Percentiles rank a stretch among this genome's conserved stretches.
Conservation (phyloP, 768 basidiomycete genomes). For the Hypholoma fasciculare region DNA sequence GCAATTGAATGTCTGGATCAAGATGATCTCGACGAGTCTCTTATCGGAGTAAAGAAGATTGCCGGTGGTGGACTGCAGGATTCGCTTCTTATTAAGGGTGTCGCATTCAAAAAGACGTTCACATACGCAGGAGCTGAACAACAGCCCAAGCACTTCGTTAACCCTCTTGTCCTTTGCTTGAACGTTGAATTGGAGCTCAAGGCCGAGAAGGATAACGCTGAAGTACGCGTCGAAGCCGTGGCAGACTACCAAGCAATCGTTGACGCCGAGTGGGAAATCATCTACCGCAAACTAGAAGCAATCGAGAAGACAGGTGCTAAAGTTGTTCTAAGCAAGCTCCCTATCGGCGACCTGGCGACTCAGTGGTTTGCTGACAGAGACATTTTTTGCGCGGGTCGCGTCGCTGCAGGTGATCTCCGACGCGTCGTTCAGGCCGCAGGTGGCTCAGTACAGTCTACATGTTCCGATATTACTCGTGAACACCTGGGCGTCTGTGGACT, state of each 20-base stretch:
- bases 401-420: slow-evolving; percentile 85
- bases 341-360: slow-evolving; percentile 97
- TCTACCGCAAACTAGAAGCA: slow-evolving; percentile 94
- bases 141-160: slow-evolving; percentile 89
- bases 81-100: slow-evolving; percentile 84
- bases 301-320: slow-evolving; percentile 97
- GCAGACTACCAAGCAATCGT: slow-evolving; percentile 99
- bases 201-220: slow-evolving; percentile 99
- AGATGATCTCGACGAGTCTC: slow-evolving; percentile 89
- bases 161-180: slow-evolving; percentile 89
- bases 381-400: slow-evolving; percentile 98
- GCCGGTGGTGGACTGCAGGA: slow-evolving; percentile 98
- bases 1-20: slow-evolving; percentile 93
- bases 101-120: slow-evolving; percentile 99
- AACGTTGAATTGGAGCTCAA: slow-evolving; percentile 99
- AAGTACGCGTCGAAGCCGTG: slow-evolving; percentile 95
- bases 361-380: slow-evolving; percentile 99
- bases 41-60: slow-evolving; percentile 98
- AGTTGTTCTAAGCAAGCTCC: slow-evolving; percentile 96
- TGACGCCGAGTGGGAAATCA: slow-evolving; percentile 99
- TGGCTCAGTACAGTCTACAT: slow-evolving; percentile 92
- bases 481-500: slow-evolving; percentile 92
- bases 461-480: slow-evolving; percentile 86
- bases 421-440: slow-evolving; percentile 96
- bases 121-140: slow-evolving; percentile 99